These are phyloP conservation scores for Agaricales sp. DNA, from an alignment of 1,284 basidiomycete genomes.

Conservation along the genomic window DNA sequence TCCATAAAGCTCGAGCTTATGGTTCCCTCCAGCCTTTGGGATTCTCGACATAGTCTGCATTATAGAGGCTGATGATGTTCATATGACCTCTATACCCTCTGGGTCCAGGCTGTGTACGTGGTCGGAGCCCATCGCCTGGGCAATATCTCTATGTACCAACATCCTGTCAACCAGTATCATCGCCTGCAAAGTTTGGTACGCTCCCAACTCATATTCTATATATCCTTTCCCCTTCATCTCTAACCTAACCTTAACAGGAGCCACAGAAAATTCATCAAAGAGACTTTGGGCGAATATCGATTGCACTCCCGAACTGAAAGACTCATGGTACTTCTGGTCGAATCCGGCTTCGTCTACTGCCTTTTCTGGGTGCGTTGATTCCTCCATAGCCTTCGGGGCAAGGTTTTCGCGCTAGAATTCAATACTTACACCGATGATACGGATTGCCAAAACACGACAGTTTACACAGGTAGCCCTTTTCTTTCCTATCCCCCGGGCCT, in stretches of 20 bases:
- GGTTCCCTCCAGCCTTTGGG: not conserved
- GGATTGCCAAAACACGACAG: too few relatives aligned
- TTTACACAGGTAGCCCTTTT: not conserved
- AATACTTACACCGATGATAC: not conserved
- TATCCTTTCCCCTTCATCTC: not conserved
- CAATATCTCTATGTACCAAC: conserved; percentile 2
- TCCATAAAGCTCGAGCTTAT: not conserved
- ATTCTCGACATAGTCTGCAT: not conserved
- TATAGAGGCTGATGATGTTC: not conserved
- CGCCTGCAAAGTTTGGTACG: conserved; percentile 2
- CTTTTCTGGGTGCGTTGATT: conserved; percentile 6
- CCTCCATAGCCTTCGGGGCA: not conserved
- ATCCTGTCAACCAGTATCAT: not conserved
- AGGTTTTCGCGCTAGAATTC: conserved; percentile 3
- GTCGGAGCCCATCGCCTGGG: conserved; percentile 5
- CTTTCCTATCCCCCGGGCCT: not conserved
- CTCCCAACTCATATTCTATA: not conserved
- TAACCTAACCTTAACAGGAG: not conserved
- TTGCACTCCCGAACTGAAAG: not conserved
- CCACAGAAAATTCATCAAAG: not conserved
- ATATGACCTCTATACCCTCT: not conserved
- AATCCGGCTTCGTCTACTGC: conserved; percentile 9
- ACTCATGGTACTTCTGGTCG: conserved; percentile 9
- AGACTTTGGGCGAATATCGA: not conserved
- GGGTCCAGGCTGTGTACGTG: conserved; percentile 1